Evolutionary conservation across 495 filamentous ascomycete species (phyloP).

Genomic region (Margaritispora aquatica): DNA sequence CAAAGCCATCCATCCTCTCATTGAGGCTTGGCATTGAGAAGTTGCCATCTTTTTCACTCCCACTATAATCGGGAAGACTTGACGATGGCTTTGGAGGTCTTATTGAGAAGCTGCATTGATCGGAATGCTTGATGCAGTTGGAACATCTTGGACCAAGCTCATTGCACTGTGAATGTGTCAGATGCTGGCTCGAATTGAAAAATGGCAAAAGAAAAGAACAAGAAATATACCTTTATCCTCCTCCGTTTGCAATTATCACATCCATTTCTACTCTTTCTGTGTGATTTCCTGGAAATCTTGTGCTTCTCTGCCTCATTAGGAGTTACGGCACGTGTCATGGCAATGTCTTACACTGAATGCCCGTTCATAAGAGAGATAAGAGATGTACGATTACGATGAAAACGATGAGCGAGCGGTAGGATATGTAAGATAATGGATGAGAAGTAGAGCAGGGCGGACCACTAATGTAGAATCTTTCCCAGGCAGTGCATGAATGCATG

Average conservation of each 20-base stretch:
- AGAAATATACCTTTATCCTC: conserved; percentile 6
- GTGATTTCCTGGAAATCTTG: conserved; percentile 5
- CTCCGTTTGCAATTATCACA: conserved; percentile 12
- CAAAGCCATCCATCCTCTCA: conserved; percentile 32
- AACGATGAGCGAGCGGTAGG: neutral
- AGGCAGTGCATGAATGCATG: too few relatives aligned
- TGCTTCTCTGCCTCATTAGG: neutral
- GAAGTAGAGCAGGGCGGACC: too few relatives aligned
- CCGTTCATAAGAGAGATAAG: neutral
- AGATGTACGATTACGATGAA: neutral
- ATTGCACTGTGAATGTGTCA: conserved; percentile 1
- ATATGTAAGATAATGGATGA: too few relatives aligned
- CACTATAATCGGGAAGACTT: neutral
- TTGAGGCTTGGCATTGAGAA: conserved; percentile 12
- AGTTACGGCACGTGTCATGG: neutral
- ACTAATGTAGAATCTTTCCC: too few relatives aligned
- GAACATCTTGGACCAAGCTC: neutral
- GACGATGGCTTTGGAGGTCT: neutral
- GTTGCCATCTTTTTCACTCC: neutral
- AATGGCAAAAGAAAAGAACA: neutral
- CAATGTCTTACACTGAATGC: neutral
- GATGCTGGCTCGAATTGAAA: neutral
- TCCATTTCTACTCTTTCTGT: conserved; percentile 8
- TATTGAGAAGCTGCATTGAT: conserved; percentile 6
- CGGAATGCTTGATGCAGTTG: conserved; percentile 4